Percentiles rank a stretch among this genome's conserved stretches.
Evolutionary conservation across 805 yeast genomes (phyloP).

Genomic region (Kazachstania martiniae): DNA sequence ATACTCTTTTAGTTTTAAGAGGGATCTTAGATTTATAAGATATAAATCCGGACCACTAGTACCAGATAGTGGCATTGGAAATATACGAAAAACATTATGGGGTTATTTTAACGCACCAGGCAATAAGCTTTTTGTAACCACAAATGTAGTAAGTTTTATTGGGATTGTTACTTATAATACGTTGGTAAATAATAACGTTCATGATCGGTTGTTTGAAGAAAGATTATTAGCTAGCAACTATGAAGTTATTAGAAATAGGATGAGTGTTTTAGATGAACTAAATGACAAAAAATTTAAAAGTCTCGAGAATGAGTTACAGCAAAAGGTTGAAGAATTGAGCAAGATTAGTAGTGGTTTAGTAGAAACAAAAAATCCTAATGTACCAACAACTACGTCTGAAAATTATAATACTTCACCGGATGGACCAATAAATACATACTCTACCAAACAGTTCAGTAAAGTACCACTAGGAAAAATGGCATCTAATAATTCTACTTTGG

Average conservation of each 20-base stretch:
- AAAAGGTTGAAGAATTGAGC: too few relatives aligned
- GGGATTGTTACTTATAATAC: constrained; percentile 28
- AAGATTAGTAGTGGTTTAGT: too few relatives aligned
- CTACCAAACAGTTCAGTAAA: background rate
- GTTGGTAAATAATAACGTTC: constrained; percentile 9
- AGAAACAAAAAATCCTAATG: too few relatives aligned
- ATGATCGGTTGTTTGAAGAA: too few relatives aligned
- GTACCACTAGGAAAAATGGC: constrained; percentile 5
- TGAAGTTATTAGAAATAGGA: too few relatives aligned
- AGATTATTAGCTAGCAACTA: too few relatives aligned
- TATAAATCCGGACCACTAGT: background rate
- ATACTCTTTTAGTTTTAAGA: too few relatives aligned
- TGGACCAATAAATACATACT: background rate
- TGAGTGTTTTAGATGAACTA: too few relatives aligned
- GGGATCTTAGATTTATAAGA: too few relatives aligned
- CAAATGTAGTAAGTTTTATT: constrained; percentile 27
- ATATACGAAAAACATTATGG: constrained; percentile 20
- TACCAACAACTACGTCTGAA: too few relatives aligned
- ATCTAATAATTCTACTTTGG: constrained; percentile 9
- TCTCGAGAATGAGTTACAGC: too few relatives aligned
- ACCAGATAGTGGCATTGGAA: background rate
- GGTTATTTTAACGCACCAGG: constrained; percentile 31
- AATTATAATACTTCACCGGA: background rate
- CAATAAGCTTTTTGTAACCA: constrained; percentile 29
- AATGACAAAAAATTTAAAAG: too few relatives aligned